Conservation (phyloP, 176 grass and related monocot genomes). For the Rhynchospora pubera region DNA sequence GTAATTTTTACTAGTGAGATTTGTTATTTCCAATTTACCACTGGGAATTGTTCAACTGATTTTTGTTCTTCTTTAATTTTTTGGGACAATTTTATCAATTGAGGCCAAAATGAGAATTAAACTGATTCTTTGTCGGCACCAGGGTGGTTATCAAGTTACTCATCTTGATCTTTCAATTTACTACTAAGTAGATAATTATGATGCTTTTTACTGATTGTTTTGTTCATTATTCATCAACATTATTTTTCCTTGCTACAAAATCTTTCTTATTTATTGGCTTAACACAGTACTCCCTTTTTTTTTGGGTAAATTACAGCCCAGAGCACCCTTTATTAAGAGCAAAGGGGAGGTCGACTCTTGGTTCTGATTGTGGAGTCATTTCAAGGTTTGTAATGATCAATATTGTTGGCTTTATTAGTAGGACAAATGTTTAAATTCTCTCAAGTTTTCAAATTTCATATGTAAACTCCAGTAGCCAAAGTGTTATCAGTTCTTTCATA, state of each 20-base stretch:
- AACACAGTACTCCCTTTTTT: background rate
- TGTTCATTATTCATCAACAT: constrained; percentile 1
- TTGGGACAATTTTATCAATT: background rate
- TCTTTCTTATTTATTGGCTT: background rate
- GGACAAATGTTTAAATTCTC: background rate
- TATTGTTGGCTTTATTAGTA: background rate
- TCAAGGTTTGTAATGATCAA: constrained; percentile 53
- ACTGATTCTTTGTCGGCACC: background rate
- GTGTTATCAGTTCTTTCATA: background rate
- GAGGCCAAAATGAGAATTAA: background rate
- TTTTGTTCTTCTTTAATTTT: background rate
- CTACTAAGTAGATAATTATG: background rate
- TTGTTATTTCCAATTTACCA: background rate
- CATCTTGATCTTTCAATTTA: background rate
- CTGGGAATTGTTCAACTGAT: background rate
- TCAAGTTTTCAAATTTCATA: background rate
- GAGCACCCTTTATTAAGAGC: constrained; percentile 79
- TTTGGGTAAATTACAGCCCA: constrained; percentile 49
- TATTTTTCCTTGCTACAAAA: background rate
- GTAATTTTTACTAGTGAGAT: background rate
- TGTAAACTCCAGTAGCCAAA: background rate
- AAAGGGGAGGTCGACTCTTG: constrained; percentile 84
- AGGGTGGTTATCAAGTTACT: background rate
- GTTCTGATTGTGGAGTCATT: constrained; percentile 69
- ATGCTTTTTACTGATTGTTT: background rate